phyloP scores from a whole-genome alignment of 2,329 filamentous ascomycete genomes.

The Conoideocrella luteorostrata region DNA sequence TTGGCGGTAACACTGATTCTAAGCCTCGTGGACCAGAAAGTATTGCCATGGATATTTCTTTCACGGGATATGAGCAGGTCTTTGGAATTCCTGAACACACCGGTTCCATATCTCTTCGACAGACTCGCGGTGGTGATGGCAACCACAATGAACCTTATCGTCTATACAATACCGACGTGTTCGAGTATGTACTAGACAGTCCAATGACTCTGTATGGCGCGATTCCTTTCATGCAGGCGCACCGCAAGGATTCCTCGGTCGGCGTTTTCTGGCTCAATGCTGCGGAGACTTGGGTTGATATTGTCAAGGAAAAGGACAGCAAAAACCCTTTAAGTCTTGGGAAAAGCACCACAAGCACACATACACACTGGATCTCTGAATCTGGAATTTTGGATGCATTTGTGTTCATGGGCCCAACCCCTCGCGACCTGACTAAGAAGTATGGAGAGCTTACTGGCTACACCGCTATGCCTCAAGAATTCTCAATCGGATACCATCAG shows the following conservation, averaged over 20 bases:
- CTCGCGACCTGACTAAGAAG: constrained; percentile 70
- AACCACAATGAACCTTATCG: constrained; percentile 87
- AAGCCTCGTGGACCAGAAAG: constrained; percentile 96
- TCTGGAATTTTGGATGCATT: constrained; percentile 85
- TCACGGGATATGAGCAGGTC: constrained; percentile 85
- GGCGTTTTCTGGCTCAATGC: constrained; percentile 97
- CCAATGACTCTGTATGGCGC: constrained; percentile 98
- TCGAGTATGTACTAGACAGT: constrained; percentile 94
- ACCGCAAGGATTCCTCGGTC: constrained; percentile 87
- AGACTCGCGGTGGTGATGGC: constrained; percentile 82
- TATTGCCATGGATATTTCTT: constrained; percentile 83
- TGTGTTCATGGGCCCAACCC: constrained; percentile 84
- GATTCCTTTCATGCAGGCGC: constrained; percentile 97
- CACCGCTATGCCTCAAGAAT: constrained; percentile 85
- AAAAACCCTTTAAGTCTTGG: constrained; percentile 75
- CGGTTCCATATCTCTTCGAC: constrained; percentile 77
- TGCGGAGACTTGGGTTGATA: constrained; percentile 95
- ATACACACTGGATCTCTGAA: constrained; percentile 97
- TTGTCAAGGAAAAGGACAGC: constrained; percentile 69
- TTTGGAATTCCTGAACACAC: constrained; percentile 93
- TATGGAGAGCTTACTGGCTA: constrained; percentile 90
- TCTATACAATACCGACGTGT: constrained; percentile 93
- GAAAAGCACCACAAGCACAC: constrained; percentile 62
- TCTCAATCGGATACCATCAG: constrained; percentile 90
- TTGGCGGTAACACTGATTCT: constrained; percentile 89